These are phyloP conservation scores for Xylariaceae sp. DNA, from an alignment of 2,329 filamentous ascomycete species.

Conservation along the genomic window DNA sequence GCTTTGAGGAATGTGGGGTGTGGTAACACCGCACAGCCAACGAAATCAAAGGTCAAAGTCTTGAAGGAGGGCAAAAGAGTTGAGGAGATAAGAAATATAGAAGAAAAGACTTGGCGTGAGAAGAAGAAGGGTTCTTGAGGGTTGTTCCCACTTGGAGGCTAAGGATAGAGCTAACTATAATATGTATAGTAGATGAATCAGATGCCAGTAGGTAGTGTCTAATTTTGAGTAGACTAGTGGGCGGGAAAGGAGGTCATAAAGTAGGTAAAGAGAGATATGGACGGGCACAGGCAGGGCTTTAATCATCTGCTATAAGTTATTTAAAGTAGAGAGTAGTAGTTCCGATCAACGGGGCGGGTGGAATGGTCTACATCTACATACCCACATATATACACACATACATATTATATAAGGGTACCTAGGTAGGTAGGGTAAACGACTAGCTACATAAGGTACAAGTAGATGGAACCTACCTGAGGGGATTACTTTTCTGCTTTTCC, in stretches of 20 bases:
- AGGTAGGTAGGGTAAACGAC: background rate
- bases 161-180: background rate
- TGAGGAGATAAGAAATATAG: slow-evolving; percentile 16
- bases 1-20: slow-evolving; percentile 9
- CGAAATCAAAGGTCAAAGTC: background rate
- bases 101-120: slow-evolving; percentile 13
- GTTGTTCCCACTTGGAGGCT: slow-evolving; percentile 18
- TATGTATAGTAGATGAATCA: background rate
- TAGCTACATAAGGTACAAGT: background rate
- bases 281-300: background rate
- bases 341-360: background rate
- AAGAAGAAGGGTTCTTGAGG: slow-evolving; percentile 19
- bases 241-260: background rate
- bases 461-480: slow-evolving; percentile 20
- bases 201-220: background rate
- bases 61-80: background rate
- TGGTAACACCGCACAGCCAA: background rate
- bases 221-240: background rate
- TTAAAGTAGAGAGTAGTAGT: background rate
- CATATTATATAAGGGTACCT: no score
- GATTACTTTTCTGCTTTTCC: slow-evolving; percentile 9
- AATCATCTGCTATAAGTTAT: background rate
- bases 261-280: background rate
- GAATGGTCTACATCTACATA: background rate
- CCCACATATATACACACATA: background rate